Percentiles rank a stretch among this genome's conserved stretches.
Evolutionary conservation across 2,329 filamentous ascomycete genomes (phyloP).

Genomic region (Aspergillus clavatus): DNA sequence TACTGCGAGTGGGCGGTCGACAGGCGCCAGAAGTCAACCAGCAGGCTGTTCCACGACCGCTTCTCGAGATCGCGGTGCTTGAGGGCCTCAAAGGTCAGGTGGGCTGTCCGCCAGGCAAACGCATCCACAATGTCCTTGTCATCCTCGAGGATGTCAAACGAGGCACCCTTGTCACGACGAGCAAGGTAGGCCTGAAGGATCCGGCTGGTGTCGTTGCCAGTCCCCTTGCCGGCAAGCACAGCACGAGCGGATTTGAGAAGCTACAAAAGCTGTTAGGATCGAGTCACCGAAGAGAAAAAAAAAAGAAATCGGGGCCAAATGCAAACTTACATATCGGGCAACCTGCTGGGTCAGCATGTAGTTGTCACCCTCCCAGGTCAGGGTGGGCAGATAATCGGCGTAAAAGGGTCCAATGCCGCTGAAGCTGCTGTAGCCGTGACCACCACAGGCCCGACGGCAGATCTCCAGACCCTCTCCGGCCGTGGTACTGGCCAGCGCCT

Average conservation of each 20-base stretch:
- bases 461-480: slow-evolving; percentile 71
- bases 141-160: slow-evolving; percentile 67
- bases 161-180: slow-evolving; percentile 64
- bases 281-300: not conserved
- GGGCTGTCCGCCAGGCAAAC: slow-evolving; percentile 70
- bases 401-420: slow-evolving; percentile 73
- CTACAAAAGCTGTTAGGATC: slow-evolving; percentile 23
- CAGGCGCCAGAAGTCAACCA: slow-evolving; percentile 73
- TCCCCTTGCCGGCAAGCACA: slow-evolving; percentile 60
- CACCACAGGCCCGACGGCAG: slow-evolving; percentile 70
- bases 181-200: slow-evolving; percentile 62
- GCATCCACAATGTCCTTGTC: slow-evolving; percentile 68
- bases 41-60: slow-evolving; percentile 69
- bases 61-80: slow-evolving; percentile 71
- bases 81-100: slow-evolving; percentile 69
- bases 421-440: slow-evolving; percentile 71
- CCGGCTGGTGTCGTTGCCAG: slow-evolving; percentile 63
- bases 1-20: slow-evolving; percentile 72
- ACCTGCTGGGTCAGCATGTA: slow-evolving; percentile 81
- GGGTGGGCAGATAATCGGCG: slow-evolving; percentile 67
- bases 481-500: slow-evolving; percentile 66
- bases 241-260: slow-evolving; percentile 69
- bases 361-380: slow-evolving; percentile 74
- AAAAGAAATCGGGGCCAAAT: too few species aligned
- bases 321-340: slow-evolving; percentile 60